Conservation (phyloP, 345 rosid genomes). For the Clarkia xantiana region DNA sequence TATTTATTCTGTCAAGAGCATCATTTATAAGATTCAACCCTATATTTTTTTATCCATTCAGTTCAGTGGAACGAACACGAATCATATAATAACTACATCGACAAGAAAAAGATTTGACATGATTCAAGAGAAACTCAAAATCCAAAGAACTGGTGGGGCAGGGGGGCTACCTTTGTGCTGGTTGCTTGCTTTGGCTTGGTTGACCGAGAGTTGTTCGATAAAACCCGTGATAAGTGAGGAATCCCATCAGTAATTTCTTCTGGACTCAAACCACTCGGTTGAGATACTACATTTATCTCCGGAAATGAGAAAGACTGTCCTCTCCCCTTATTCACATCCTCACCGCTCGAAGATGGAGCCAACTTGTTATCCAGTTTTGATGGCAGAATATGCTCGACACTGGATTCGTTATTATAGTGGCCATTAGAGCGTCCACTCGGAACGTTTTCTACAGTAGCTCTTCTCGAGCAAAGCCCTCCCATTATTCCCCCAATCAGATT, state of each 20-base stretch:
- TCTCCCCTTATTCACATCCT: conserved; percentile 28
- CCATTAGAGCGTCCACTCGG: conserved; percentile 81
- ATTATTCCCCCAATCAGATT: conserved; percentile 19
- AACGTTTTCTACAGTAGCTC: conserved; percentile 85
- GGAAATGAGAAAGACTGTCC: conserved; percentile 48
- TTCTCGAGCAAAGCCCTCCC: conserved; percentile 99
- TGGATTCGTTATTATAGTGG: conserved; percentile 25
- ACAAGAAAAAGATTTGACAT: too few species aligned
- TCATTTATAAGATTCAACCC: too few species aligned
- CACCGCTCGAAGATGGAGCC: conserved; percentile 29
- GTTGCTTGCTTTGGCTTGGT: conserved; percentile 70
- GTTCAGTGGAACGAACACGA: too few species aligned
- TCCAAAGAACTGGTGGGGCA: too few species aligned
- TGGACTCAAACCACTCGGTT: conserved; percentile 16
- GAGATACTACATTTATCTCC: conserved; percentile 18
- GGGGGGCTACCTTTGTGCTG: conserved; percentile 50
- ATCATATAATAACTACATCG: too few species aligned
- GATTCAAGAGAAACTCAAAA: too few species aligned
- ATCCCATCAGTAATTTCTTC: conserved; percentile 49
- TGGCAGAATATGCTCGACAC: conserved; percentile 21
- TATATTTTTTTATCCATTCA: too few species aligned
- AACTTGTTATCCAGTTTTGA: conserved; percentile 21
- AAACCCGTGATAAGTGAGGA: conserved; percentile 51
- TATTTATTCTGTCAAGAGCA: too few species aligned
- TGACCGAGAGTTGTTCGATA: conserved; percentile 65